These are phyloP conservation scores for Chrysosphaeria jannelii DNA, from an alignment of 2,329 filamentous ascomycete species.

Conservation along the genomic window DNA sequence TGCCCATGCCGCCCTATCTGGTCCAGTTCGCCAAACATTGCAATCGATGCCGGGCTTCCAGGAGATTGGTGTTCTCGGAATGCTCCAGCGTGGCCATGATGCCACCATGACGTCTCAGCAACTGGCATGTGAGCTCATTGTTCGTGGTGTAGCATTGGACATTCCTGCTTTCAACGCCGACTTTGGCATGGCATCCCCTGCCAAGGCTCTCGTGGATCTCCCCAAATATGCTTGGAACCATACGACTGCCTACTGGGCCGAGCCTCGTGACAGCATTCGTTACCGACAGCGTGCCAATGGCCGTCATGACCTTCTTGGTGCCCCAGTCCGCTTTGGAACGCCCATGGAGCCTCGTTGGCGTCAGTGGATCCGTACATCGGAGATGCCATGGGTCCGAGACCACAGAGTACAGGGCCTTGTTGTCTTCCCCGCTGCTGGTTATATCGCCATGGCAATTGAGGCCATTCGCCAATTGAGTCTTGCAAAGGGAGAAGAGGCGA, in stretches of 20 bases:
- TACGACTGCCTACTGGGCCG: conserved; percentile 15
- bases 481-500: conserved; percentile 7
- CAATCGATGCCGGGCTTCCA: conserved; percentile 5
- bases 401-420: conserved; percentile 17
- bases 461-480: conserved; percentile 8
- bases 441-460: conserved; percentile 12
- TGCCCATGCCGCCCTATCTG: conserved; percentile 6
- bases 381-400: conserved; percentile 16
- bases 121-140: no score
- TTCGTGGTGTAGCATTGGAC: no score
- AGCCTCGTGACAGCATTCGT: conserved; percentile 8
- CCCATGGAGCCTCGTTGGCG: conserved; percentile 11
- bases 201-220: conserved; percentile 4
- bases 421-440: conserved; percentile 15
- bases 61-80: conserved; percentile 2
- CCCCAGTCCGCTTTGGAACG: conserved; percentile 8
- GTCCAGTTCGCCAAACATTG: conserved; percentile 5
- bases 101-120: conserved; percentile 2
- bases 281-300: conserved; percentile 8
- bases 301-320: conserved; percentile 9
- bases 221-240: conserved; percentile 8
- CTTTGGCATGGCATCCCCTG: conserved; percentile 1
- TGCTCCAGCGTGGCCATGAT: conserved; percentile 3
- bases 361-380: conserved; percentile 9
- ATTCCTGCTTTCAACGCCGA: conserved; percentile 1